phyloP scores from a whole-genome alignment of 2,329 filamentous ascomycete species.

The Epichloe hybrida region DNA sequence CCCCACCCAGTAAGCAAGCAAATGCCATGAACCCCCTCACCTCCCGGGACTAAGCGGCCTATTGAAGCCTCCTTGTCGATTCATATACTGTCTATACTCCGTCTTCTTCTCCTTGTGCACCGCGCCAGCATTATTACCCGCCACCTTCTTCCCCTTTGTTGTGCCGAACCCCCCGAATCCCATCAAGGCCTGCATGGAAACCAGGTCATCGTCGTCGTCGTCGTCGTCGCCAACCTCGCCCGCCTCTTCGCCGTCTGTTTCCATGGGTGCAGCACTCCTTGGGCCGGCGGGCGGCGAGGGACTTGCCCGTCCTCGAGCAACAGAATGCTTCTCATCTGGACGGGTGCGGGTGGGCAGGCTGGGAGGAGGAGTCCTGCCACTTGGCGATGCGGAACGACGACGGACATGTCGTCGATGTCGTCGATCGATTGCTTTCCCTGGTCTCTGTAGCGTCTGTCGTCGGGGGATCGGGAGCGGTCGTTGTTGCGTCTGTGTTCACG shows the following conservation, averaged over 20 bases:
- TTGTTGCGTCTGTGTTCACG: slow-evolving; percentile 21
- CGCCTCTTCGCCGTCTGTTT: slow-evolving; percentile 14
- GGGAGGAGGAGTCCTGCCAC: slow-evolving; percentile 11
- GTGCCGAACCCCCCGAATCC: slow-evolving; percentile 76
- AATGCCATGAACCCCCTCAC: slow-evolving; percentile 9
- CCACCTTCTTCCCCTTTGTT: slow-evolving; percentile 80
- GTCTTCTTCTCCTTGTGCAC: slow-evolving; percentile 89
- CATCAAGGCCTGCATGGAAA: slow-evolving; percentile 73
- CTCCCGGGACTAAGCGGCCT: slow-evolving; percentile 52
- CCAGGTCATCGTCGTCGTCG: slow-evolving; percentile 51
- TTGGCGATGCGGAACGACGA: slow-evolving; percentile 26
- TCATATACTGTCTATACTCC: slow-evolving; percentile 96
- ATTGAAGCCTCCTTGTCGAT: slow-evolving; percentile 70
- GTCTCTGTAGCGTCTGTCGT: slow-evolving; percentile 5
- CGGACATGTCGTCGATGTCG: slow-evolving; percentile 14
- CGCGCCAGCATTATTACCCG: slow-evolving; percentile 71
- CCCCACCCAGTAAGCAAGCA: too few relatives aligned
- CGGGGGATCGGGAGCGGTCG: slow-evolving; percentile 14
- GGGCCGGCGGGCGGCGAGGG: slow-evolving; percentile 6
- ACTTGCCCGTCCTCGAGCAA: slow-evolving; percentile 11
- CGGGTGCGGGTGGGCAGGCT: slow-evolving; percentile 22
- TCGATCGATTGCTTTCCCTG: too few relatives aligned
- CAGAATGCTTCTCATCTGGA: slow-evolving; percentile 7
- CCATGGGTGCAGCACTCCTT: slow-evolving; percentile 13
- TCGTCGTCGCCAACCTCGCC: slow-evolving; percentile 29